These are phyloP conservation scores for Juglanconis sp. DNA, from an alignment of 2,329 filamentous ascomycete species.

Conservation along the genomic window DNA sequence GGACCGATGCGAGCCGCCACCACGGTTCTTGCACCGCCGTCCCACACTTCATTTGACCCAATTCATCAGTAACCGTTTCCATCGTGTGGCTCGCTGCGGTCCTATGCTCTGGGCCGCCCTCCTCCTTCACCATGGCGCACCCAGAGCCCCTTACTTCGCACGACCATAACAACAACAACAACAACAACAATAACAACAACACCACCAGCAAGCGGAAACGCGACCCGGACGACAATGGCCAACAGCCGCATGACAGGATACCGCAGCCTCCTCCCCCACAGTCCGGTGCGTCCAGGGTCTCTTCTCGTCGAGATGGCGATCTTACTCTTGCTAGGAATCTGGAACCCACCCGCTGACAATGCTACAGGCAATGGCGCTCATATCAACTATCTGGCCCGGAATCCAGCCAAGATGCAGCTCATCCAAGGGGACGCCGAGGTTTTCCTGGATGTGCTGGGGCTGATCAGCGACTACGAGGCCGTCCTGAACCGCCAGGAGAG, in stretches of 20 bases:
- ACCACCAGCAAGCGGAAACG: slow-evolving; percentile 46
- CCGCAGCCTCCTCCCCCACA: slow-evolving; percentile 43
- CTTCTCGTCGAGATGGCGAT: slow-evolving; percentile 9
- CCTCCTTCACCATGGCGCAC: slow-evolving; percentile 38
- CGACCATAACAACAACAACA: background rate
- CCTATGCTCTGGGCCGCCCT: slow-evolving; percentile 20
- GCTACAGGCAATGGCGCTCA: slow-evolving; percentile 33
- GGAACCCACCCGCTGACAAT: slow-evolving; percentile 10
- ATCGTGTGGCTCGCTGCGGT: slow-evolving; percentile 1
- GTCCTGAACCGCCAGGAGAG: slow-evolving; percentile 83
- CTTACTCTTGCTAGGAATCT: background rate
- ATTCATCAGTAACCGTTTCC: no score
- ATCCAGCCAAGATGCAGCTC: slow-evolving; percentile 43
- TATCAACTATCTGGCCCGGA: slow-evolving; percentile 54
- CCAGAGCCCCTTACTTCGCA: slow-evolving; percentile 7
- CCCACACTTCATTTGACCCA: background rate
- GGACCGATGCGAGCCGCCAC: background rate
- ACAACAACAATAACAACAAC: no score
- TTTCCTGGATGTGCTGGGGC: slow-evolving; percentile 67
- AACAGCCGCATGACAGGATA: slow-evolving; percentile 36
- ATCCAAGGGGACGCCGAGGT: slow-evolving; percentile 60
- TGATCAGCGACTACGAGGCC: slow-evolving; percentile 77
- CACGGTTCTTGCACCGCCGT: background rate
- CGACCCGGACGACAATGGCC: slow-evolving; percentile 41
- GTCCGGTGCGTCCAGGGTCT: slow-evolving; percentile 38